Percentiles rank a stretch among this genome's conserved stretches.
Evolutionary conservation across 768 basidiomycete species (phyloP).

Genomic region (Suillus luteus): DNA sequence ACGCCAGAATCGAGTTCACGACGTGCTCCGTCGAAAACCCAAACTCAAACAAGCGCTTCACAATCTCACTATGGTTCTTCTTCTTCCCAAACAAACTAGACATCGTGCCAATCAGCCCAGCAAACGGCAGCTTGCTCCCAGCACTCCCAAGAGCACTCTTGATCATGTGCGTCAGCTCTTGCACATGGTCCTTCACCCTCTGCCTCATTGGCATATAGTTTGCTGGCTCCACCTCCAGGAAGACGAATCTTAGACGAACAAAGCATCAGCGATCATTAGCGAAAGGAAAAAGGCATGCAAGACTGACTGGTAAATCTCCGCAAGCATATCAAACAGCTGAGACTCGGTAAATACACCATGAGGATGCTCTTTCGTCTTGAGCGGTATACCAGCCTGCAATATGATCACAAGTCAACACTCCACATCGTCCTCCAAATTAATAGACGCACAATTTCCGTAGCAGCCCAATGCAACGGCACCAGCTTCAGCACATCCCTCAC

Average conservation of each 20-base stretch:
- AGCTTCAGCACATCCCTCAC: constrained; percentile 66
- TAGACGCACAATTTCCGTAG: constrained; percentile 61
- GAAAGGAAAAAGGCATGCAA: neutral
- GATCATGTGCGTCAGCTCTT: constrained; percentile 58
- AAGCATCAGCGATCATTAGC: neutral
- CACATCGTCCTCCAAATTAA: neutral
- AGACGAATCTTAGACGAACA: constrained; percentile 56
- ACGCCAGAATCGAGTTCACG: constrained; percentile 68
- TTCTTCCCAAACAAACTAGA: constrained; percentile 51
- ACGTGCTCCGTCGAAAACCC: constrained; percentile 61
- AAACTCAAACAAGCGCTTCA: constrained; percentile 57
- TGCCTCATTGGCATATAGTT: constrained; percentile 57
- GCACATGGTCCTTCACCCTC: constrained; percentile 53
- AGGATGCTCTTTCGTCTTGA: constrained; percentile 56
- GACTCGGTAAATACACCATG: constrained; percentile 63
- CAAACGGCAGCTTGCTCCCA: constrained; percentile 40
- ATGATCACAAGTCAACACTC: neutral
- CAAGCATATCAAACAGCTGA: constrained; percentile 63
- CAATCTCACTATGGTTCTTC: constrained; percentile 48
- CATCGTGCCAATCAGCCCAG: constrained; percentile 49
- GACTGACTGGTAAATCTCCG: constrained; percentile 67
- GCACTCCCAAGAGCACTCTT: constrained; percentile 47
- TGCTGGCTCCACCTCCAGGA: constrained; percentile 67
- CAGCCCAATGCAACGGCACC: constrained; percentile 71
- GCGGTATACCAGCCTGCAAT: constrained; percentile 65